These are phyloP conservation scores for Ganoderma lucidum DNA, from an alignment of 1,284 basidiomycete genomes.

Conservation along the genomic window DNA sequence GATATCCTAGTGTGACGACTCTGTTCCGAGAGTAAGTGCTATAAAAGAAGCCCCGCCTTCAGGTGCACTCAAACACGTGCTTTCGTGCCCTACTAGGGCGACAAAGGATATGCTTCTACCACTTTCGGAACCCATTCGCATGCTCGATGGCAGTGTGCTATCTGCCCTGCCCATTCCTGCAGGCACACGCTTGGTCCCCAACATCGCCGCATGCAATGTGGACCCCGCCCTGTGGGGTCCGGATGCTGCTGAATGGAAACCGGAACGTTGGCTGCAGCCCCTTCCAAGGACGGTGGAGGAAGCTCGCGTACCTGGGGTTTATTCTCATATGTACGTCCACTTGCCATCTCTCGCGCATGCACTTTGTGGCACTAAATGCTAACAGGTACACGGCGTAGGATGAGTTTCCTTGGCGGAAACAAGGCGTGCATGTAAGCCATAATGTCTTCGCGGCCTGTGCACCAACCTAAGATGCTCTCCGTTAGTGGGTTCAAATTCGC, in stretches of 20 bases:
- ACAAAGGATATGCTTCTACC: slow-evolving; percentile 32
- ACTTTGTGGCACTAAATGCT: not conserved
- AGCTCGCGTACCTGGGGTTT: slow-evolving; percentile 33
- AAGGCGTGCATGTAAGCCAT: slow-evolving; percentile 42
- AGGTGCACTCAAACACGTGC: no score
- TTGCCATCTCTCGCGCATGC: not conserved
- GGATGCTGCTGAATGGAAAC: slow-evolving; percentile 59
- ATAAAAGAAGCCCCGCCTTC: no score
- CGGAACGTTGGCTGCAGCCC: slow-evolving; percentile 38
- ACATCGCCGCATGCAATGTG: slow-evolving; percentile 50
- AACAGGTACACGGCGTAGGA: slow-evolving; percentile 24
- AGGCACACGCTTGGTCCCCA: slow-evolving; percentile 54
- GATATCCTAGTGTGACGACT: not conserved
- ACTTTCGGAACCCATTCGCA: slow-evolving; percentile 31
- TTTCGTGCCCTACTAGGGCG: slow-evolving; percentile 26
- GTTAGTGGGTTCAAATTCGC: slow-evolving; percentile 43
- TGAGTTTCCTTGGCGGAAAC: slow-evolving; percentile 44
- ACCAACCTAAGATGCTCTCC: no score
- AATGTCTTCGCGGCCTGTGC: not conserved
- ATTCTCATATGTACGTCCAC: slow-evolving; percentile 33
- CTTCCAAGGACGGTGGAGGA: slow-evolving; percentile 26
- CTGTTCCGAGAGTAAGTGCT: slow-evolving; percentile 8
- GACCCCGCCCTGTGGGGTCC: slow-evolving; percentile 62
- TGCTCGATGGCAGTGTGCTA: slow-evolving; percentile 41
- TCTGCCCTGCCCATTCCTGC: slow-evolving; percentile 48